Evolutionary conservation across 108 stramenopile species (phyloP).

Genomic region (Cylindrotheca closterium): DNA sequence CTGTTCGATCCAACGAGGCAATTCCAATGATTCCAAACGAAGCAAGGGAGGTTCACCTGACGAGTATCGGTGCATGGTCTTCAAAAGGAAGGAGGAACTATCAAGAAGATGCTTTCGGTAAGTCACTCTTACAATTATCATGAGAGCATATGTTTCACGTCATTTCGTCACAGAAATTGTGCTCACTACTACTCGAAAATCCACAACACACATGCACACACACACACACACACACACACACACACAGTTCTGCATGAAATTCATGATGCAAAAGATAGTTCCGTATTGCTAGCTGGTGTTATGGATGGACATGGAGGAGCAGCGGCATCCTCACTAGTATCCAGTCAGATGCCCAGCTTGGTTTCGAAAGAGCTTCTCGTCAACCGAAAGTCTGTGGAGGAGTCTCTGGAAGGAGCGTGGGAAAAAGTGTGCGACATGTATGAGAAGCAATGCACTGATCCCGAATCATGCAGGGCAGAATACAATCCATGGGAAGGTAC

Average conservation of each 20-base stretch:
- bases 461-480: slow-evolving; percentile 62
- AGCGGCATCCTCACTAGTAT: slow-evolving; percentile 57
- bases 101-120: slow-evolving; percentile 77
- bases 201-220: no score
- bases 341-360: slow-evolving; percentile 47
- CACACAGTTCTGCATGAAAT: slow-evolving; percentile 61
- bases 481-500: slow-evolving; percentile 74
- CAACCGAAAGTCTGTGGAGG: slow-evolving; percentile 1
- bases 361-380: slow-evolving; percentile 46
- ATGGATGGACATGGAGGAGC: slow-evolving; percentile 83
- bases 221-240: no score
- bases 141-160: neutral
- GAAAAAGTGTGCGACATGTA: slow-evolving; percentile 54
- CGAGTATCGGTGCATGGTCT: slow-evolving; percentile 75
- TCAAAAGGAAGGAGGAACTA: slow-evolving; percentile 56
- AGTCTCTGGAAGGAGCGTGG: slow-evolving; percentile 53
- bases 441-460: slow-evolving; percentile 45
- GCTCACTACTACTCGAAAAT: no score
- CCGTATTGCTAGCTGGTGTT: slow-evolving; percentile 68
- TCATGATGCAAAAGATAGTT: slow-evolving; percentile 43
- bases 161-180: neutral
- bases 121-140: slow-evolving; percentile 12
- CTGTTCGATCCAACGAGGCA: slow-evolving; percentile 21
- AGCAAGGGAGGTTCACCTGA: slow-evolving; percentile 27
- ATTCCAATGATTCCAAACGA: slow-evolving; percentile 23